Percentiles rank a stretch among this genome's conserved stretches.
Conservation (phyloP, 306 rosid species). For the Glycine tomentella region DNA sequence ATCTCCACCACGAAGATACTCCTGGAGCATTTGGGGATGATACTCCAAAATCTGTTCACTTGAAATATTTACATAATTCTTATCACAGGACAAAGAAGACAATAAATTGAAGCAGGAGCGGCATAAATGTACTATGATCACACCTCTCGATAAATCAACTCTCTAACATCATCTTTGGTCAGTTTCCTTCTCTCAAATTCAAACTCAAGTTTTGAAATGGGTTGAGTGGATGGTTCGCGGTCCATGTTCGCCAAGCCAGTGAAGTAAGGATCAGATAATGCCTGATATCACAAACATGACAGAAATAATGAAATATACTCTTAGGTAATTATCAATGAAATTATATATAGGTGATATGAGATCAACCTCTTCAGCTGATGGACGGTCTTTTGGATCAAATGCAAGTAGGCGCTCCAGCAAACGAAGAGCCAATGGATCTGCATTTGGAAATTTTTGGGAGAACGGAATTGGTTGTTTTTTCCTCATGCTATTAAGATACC, state of each 20-base stretch:
- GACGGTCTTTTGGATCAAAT: conserved; percentile 98
- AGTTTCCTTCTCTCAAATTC: conserved; percentile 95
- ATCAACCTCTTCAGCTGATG: conserved; percentile 87
- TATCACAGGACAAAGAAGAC: conserved; percentile 4
- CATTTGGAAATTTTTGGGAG: conserved; percentile 80
- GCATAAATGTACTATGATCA: conserved; percentile 38
- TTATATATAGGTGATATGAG: conserved; percentile 28
- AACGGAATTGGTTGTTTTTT: conserved; percentile 85
- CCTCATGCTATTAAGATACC: conserved; percentile 89
- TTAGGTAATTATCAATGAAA: conserved; percentile 26
- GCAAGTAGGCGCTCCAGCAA: conserved; percentile 84
- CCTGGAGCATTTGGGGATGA: conserved; percentile 98
- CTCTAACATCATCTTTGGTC: conserved; percentile 94
- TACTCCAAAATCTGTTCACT: conserved; percentile 91
- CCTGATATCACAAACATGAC: conserved; percentile 62
- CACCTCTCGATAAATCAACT: conserved; percentile 96
- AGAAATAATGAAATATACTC: conserved; percentile 21
- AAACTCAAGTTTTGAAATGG: conserved; percentile 98
- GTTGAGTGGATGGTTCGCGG: conserved; percentile 87
- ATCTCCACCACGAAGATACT: conserved; percentile 91
- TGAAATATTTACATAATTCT: conserved; percentile 42
- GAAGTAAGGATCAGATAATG: conserved; percentile 87
- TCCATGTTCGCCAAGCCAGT: conserved; percentile 79
- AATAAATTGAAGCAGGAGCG: conserved; percentile 39
- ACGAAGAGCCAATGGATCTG: conserved; percentile 84